phyloP scores from a whole-genome alignment of 306 rosid species.

The Fagus sylvatica region DNA sequence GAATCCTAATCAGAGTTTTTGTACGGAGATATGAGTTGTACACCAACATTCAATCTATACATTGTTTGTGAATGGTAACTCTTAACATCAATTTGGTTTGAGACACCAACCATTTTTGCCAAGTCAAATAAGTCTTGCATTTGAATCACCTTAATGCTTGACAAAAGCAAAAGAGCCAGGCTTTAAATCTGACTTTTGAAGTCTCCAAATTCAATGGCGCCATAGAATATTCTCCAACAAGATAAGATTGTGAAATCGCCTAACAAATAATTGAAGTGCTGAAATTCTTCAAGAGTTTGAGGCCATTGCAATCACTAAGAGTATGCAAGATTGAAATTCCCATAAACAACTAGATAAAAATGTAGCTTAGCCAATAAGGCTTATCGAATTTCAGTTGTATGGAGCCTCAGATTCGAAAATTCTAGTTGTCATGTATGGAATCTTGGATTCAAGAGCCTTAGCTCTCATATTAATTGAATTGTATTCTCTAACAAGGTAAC shows the following conservation, averaged over 20 bases:
- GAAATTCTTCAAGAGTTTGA: constrained; percentile 49
- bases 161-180: constrained; percentile 49
- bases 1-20: constrained; percentile 32
- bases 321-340: constrained; percentile 5
- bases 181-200: constrained; percentile 40
- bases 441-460: constrained; percentile 42
- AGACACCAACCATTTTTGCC: constrained; percentile 18
- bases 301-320: constrained; percentile 42
- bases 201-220: constrained; percentile 32
- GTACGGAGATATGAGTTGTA: constrained; percentile 42
- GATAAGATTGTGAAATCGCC: constrained; percentile 53
- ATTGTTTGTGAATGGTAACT: constrained; percentile 39
- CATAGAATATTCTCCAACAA: constrained; percentile 52
- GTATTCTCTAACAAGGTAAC: neutral
- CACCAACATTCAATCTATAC: constrained; percentile 53
- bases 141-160: constrained; percentile 41
- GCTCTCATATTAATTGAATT: constrained; percentile 36
- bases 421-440: constrained; percentile 54
- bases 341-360: constrained; percentile 46
- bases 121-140: constrained; percentile 43
- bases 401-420: constrained; percentile 38
- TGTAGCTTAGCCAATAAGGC: constrained; percentile 60
- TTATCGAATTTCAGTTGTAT: constrained; percentile 31
- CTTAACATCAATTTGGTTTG: constrained; percentile 28
- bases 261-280: constrained; percentile 39